Percentiles rank a stretch among this genome's conserved stretches.
phyloP scores from a whole-genome alignment of 768 basidiomycete genomes.

The Pleurotus tuoliensis region DNA sequence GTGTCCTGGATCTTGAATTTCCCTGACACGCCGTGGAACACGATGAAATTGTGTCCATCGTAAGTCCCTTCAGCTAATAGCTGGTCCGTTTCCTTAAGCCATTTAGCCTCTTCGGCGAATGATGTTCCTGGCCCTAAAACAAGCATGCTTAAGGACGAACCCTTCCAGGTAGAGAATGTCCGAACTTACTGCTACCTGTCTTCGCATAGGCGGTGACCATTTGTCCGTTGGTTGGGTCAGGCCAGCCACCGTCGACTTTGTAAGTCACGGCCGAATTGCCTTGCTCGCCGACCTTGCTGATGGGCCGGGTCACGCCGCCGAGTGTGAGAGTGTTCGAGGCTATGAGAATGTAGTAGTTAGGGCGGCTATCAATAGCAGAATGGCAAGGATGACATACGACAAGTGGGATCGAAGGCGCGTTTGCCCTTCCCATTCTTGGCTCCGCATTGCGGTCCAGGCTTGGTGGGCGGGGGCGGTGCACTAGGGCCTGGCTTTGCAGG shows the following conservation, averaged over 20 bases:
- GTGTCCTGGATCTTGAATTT: background rate
- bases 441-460: background rate
- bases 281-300: background rate
- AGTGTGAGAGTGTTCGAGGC: background rate
- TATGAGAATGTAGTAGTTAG: background rate
- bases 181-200: background rate
- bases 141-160: background rate
- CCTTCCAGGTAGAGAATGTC: background rate
- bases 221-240: background rate
- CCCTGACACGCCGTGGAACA: background rate
- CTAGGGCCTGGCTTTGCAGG: background rate
- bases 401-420: background rate
- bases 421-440: background rate
- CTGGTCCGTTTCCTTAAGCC: background rate
- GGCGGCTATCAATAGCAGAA: background rate
- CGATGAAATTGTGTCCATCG: background rate
- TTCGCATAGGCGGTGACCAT: background rate
- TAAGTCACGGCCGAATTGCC: background rate
- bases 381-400: background rate
- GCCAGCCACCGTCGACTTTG: background rate
- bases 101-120: background rate
- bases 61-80: background rate
- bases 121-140: background rate
- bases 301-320: background rate
- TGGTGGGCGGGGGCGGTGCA: background rate